These are phyloP conservation scores for Aspergillus oerlinghausenensis DNA, from an alignment of 2,329 filamentous ascomycete genomes.

Conservation along the genomic window DNA sequence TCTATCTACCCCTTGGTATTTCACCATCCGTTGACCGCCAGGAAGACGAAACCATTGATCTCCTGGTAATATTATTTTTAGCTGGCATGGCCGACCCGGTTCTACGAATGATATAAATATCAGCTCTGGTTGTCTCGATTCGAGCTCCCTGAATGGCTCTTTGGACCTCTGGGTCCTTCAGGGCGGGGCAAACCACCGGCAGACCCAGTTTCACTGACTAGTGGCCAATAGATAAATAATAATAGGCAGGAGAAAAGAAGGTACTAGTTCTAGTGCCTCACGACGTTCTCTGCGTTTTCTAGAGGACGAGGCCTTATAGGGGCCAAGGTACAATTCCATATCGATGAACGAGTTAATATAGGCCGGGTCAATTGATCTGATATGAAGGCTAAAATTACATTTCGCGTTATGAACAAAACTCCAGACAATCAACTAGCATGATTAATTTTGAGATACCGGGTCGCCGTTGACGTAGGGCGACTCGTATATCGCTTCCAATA, in stretches of 20 bases:
- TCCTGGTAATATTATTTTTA: not conserved
- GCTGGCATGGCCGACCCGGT: not conserved
- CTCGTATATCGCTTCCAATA: not conserved
- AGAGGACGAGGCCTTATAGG: not conserved
- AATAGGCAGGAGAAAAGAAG: not conserved
- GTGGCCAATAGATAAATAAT: not conserved
- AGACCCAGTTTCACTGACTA: slow-evolving; percentile 18
- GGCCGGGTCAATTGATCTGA: not conserved
- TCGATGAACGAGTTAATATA: not conserved
- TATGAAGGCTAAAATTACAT: not conserved
- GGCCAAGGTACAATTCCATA: not conserved
- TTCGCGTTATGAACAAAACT: not conserved
- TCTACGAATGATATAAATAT: not conserved
- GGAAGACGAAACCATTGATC: not conserved
- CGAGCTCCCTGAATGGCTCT: slow-evolving; percentile 5
- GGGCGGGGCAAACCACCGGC: slow-evolving; percentile 2
- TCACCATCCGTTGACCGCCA: not conserved
- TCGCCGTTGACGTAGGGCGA: not conserved
- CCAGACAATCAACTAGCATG: not conserved
- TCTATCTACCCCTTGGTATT: slow-evolving; percentile 1
- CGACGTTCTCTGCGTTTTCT: not conserved
- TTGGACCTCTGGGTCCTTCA: slow-evolving; percentile 2
- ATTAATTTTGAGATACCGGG: not conserved
- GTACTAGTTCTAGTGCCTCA: not conserved
- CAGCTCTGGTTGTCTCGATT: slow-evolving; percentile 1